These are phyloP conservation scores for Aspergillus hortae DNA, from an alignment of 2,329 filamentous ascomycete genomes.

Conservation along the genomic window DNA sequence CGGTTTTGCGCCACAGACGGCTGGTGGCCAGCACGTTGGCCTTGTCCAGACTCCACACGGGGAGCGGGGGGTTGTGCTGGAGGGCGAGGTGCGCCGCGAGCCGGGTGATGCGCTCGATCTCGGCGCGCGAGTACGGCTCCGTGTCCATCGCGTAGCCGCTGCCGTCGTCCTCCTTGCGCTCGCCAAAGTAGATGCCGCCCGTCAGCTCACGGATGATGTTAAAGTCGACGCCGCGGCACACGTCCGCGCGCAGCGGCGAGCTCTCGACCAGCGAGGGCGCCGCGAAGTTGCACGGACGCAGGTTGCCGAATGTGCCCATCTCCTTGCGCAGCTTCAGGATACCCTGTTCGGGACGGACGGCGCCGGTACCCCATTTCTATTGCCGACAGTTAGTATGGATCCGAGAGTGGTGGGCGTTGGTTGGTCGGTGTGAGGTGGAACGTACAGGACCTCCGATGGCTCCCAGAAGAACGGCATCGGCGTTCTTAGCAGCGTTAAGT, in stretches of 20 bases:
- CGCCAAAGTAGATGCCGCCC: slow-evolving; percentile 92
- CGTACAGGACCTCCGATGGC: slow-evolving; percentile 85
- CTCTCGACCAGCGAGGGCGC: slow-evolving; percentile 77
- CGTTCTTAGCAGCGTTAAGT: slow-evolving; percentile 75
- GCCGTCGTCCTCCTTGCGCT: slow-evolving; percentile 71
- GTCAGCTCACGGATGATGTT: slow-evolving; percentile 90
- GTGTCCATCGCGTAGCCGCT: slow-evolving; percentile 77
- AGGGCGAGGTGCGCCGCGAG: slow-evolving; percentile 78
- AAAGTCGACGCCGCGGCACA: slow-evolving; percentile 86
- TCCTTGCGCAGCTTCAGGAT: slow-evolving; percentile 89
- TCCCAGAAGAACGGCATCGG: slow-evolving; percentile 86
- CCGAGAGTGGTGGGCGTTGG: background rate
- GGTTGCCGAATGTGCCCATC: slow-evolving; percentile 90
- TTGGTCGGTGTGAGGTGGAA: slow-evolving; percentile 5
- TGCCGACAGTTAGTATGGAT: background rate
- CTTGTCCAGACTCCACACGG: slow-evolving; percentile 89
- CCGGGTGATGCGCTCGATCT: slow-evolving; percentile 84
- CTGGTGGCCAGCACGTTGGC: slow-evolving; percentile 92
- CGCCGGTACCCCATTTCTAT: slow-evolving; percentile 84
- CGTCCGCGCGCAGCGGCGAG: slow-evolving; percentile 80
- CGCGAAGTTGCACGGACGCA: slow-evolving; percentile 93
- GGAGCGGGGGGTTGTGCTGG: slow-evolving; percentile 68
- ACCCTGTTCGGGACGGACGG: slow-evolving; percentile 87
- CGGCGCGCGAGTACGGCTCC: slow-evolving; percentile 76
- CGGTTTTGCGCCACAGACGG: slow-evolving; percentile 82